Percentiles rank a stretch among this genome's conserved stretches.
phyloP scores from a whole-genome alignment of 2,329 filamentous ascomycete genomes.

The Tricladium varicosporioides region DNA sequence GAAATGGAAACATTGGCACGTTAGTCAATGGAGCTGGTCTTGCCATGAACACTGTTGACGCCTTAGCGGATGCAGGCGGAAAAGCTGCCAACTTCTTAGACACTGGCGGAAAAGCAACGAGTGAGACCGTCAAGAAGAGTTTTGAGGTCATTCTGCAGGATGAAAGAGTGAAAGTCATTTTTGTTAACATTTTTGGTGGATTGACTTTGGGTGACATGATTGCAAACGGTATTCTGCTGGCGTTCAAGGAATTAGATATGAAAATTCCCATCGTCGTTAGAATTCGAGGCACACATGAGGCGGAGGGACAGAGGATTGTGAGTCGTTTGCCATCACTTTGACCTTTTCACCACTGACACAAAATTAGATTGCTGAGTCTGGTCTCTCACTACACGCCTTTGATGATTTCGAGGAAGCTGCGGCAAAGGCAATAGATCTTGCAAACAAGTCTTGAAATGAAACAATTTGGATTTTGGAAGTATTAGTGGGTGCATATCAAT shows the following conservation, averaged over 20 bases:
- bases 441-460: conserved; percentile 31
- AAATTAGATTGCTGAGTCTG: conserved; percentile 59
- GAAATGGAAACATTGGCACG: conserved; percentile 68
- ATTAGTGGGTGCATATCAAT: no score
- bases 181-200: conserved; percentile 71
- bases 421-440: conserved; percentile 61
- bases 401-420: conserved; percentile 75
- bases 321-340: conserved; percentile 21
- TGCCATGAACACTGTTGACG: conserved; percentile 89
- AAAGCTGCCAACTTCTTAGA: conserved; percentile 81
- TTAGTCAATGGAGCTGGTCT: conserved; percentile 87
- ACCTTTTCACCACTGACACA: background rate
- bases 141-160: conserved; percentile 75
- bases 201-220: conserved; percentile 71
- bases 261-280: conserved; percentile 74
- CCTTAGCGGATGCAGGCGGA: conserved; percentile 66
- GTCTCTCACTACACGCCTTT: conserved; percentile 66
- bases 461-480: no score
- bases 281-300: conserved; percentile 72
- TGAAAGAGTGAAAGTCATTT: conserved; percentile 66
- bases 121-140: conserved; percentile 72
- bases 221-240: conserved; percentile 69
- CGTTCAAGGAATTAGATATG: conserved; percentile 66
- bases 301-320: conserved; percentile 63
- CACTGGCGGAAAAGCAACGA: conserved; percentile 84